Conservation (phyloP, 2,329 filamentous ascomycete species). For the Didymellaceae sp. region DNA sequence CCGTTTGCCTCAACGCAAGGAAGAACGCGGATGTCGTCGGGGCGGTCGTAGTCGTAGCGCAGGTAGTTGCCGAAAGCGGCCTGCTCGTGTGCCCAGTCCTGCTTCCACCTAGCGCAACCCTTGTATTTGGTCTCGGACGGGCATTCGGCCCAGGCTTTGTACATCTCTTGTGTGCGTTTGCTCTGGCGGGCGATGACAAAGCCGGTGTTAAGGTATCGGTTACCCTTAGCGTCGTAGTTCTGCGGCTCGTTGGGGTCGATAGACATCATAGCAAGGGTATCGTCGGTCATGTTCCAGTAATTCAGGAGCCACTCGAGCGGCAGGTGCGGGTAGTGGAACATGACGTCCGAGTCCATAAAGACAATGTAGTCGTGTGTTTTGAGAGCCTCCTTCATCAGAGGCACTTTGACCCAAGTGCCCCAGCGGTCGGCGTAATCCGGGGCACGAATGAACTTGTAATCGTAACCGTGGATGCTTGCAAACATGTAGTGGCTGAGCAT, state of each 20-base stretch:
- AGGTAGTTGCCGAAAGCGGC: constrained; percentile 49
- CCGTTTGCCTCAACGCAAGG: constrained; percentile 50
- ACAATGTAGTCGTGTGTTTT: constrained; percentile 53
- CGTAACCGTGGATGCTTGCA: constrained; percentile 57
- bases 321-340: constrained; percentile 56
- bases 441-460: constrained; percentile 57
- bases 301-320: constrained; percentile 60
- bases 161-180: constrained; percentile 47
- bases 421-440: constrained; percentile 51
- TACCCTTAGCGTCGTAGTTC: constrained; percentile 52
- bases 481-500: constrained; percentile 51
- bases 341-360: constrained; percentile 59
- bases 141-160: constrained; percentile 49
- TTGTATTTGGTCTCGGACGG: constrained; percentile 44
- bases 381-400: constrained; percentile 52
- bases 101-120: constrained; percentile 46
- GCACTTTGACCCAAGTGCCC: constrained; percentile 59
- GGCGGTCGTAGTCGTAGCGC: constrained; percentile 47
- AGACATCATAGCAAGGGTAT: constrained; percentile 57
- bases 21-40: constrained; percentile 47
- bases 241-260: constrained; percentile 53
- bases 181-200: constrained; percentile 54
- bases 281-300: constrained; percentile 56
- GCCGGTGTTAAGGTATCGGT: constrained; percentile 53
- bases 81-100: constrained; percentile 48